phyloP scores from a whole-genome alignment of 345 rosid species.

The Citrus sinensis region DVS_A1.0 CM039168.1:30006501-30007000 shows the following conservation, averaged over 20 bases:
- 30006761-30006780: constrained; percentile 21
- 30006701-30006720: constrained; percentile 33
- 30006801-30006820: constrained; percentile 25
- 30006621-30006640: constrained; percentile 40
- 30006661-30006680: constrained; percentile 47
- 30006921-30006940: constrained; percentile 41
- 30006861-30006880: constrained; percentile 34
- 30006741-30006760: constrained; percentile 4
- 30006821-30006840: constrained; percentile 10
- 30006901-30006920: constrained; percentile 41
- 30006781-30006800: constrained; percentile 30
- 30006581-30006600: constrained; percentile 35
- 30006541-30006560: constrained; percentile 35
- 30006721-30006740: constrained; percentile 28
- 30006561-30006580: constrained; percentile 39
- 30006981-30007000: constrained; percentile 31
- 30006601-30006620: constrained; percentile 38
- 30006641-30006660: constrained; percentile 43
- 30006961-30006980: constrained; percentile 36
- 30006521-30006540: constrained; percentile 38
- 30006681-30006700: constrained; percentile 42
- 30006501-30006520: constrained; percentile 40
- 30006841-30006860: constrained; percentile 26
- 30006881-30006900: constrained; percentile 21
- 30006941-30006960: constrained; percentile 36